Percentiles rank a stretch among this genome's conserved stretches.
These are phyloP conservation scores for Gossypium gossypioides DNA, from an alignment of 441 rosid genomes.

Conservation along the genomic window DNA sequence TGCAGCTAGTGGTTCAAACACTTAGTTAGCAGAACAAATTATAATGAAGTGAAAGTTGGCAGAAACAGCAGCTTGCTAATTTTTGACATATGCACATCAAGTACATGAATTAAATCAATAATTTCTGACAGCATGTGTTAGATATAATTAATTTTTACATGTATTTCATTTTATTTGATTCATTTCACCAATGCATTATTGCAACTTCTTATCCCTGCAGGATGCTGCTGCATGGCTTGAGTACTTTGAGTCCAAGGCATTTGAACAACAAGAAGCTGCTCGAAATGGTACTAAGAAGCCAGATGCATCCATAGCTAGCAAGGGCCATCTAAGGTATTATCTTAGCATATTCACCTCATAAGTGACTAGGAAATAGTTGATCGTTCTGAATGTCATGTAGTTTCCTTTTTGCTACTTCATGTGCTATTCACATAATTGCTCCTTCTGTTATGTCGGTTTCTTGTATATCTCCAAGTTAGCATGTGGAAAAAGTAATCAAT, in stretches of 20 bases:
- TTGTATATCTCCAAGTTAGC: neutral
- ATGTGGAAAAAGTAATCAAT: neutral
- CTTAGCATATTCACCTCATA: neutral
- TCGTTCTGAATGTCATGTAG: neutral
- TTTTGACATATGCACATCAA: neutral
- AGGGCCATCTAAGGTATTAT: slow-evolving; percentile 61
- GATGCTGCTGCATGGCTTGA: slow-evolving; percentile 79
- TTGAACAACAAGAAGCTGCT: slow-evolving; percentile 75
- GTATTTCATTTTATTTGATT: neutral
- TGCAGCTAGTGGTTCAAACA: slow-evolving; percentile 1
- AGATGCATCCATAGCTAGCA: slow-evolving; percentile 73
- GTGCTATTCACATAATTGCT: neutral
- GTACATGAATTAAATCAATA: neutral
- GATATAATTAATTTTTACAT: neutral
- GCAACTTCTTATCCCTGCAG: slow-evolving; percentile 26
- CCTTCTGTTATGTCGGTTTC: neutral
- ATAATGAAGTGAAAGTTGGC: neutral
- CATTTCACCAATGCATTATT: neutral
- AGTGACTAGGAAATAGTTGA: slow-evolving; percentile 9
- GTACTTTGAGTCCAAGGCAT: slow-evolving; percentile 67
- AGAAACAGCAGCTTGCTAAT: neutral
- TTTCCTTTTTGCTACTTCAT: neutral
- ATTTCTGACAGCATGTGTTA: slow-evolving; percentile 1
- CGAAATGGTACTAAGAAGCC: slow-evolving; percentile 69
- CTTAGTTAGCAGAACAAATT: neutral